These are phyloP conservation scores for Neurospora cerealis DNA, from an alignment of 495 filamentous ascomycete species.

Conservation along the genomic window DNA sequence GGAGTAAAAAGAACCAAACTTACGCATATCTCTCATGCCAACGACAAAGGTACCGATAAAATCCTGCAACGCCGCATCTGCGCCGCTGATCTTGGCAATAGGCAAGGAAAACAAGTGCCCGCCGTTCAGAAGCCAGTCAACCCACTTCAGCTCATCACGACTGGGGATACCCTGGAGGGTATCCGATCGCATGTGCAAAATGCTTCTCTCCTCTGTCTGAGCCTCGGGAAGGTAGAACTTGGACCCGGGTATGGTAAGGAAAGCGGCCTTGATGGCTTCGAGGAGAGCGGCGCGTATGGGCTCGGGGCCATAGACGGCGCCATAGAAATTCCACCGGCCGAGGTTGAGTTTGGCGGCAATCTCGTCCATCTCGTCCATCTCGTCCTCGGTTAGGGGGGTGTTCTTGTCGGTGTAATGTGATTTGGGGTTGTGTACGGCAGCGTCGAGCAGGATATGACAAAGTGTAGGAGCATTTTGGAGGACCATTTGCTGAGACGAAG, in stretches of 20 bases:
- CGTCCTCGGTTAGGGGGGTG: not conserved
- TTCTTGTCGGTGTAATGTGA: not conserved
- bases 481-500: conserved; percentile 37
- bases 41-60: conserved; percentile 42
- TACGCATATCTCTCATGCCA: conserved; percentile 43
- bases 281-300: conserved; percentile 34
- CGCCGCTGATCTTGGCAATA: conserved; percentile 40
- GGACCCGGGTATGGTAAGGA: conserved; percentile 32
- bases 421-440: not conserved
- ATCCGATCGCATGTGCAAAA: conserved; percentile 18
- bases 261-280: conserved; percentile 35
- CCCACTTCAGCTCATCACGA: conserved; percentile 42
- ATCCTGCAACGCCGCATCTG: conserved; percentile 40
- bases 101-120: conserved; percentile 48
- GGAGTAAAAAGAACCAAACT: conserved; percentile 32
- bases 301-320: conserved; percentile 40
- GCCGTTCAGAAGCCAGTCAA: conserved; percentile 48
- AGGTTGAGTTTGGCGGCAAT: conserved; percentile 16
- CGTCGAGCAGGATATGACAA: conserved; percentile 28
- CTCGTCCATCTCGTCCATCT: not conserved
- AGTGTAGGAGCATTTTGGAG: conserved; percentile 45
- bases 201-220: conserved; percentile 18
- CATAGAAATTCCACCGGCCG: conserved; percentile 44
- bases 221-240: conserved; percentile 35
- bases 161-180: conserved; percentile 34